Base-by-base conservation (phyloP, 1,139 yeast genomes). In the Blastobotrys elegans region DNA sequence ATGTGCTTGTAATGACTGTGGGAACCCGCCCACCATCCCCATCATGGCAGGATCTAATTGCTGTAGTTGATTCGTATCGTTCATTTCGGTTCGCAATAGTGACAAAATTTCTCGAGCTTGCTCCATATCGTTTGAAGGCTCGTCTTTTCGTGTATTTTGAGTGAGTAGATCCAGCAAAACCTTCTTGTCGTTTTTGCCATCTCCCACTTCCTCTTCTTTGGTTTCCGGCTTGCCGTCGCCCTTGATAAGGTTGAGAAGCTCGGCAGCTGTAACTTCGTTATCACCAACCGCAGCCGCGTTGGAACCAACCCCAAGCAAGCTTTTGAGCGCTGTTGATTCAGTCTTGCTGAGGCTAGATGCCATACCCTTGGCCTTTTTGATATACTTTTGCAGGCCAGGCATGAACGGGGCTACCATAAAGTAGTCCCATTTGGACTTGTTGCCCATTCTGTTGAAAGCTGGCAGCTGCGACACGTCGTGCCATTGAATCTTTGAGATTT, bases 401-500 rank as follows among this genome's bases (percentile, higher is more conserved):
- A 65, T 59, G 49, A 69, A 69, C 29, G 72, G 72, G 1, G 71
- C 67, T 11, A 70, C 71, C 66, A 65, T 57, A 56, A 63, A 67
- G 48, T 61, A 69, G 44, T 53, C 54, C 46, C 53, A 56, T 21
- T 40, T 33, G 13, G 45, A 40, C 14, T 43, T 42, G 29, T 51
- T 20, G 27, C 46, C 40, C 27, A 53, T 56, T 32, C 54, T 51
- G 20, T 63, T 57, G 53, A 52, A 67, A 67, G 63, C 75, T 66
- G 62, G 77, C 67, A 49, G 70, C 57, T 52, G 63, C 47, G 71
- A 76, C 48, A 82, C 72, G 52, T 74, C 76, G 51, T 71, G 75
- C 90, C 90, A 83, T 58, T 76, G 75, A 44, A 83, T 81, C 50
- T 75, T 64, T 49, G 63, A 77, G 55, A 94, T 92, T 67, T 94